These are phyloP conservation scores for Alternaria hordeiaustralica DNA, from an alignment of 2,329 filamentous ascomycete species.

Conservation along the genomic window DNA sequence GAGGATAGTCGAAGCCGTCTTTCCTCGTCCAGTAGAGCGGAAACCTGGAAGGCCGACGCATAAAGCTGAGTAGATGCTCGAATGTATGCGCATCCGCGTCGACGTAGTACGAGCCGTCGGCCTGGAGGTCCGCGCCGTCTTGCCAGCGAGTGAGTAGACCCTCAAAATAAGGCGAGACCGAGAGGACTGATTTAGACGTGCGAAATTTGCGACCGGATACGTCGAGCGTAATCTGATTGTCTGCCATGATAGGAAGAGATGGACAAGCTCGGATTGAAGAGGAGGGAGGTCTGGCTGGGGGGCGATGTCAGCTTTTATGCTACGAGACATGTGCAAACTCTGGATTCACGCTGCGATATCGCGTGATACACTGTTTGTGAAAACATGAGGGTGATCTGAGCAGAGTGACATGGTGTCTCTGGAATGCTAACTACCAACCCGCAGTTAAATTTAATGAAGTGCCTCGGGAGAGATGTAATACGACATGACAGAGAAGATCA, in stretches of 20 bases:
- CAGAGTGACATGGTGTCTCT: neutral
- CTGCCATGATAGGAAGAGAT: neutral
- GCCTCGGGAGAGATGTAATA: neutral
- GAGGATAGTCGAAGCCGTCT: constrained; percentile 39
- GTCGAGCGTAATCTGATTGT: neutral
- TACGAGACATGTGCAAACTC: neutral
- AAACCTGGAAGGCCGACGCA: constrained; percentile 5
- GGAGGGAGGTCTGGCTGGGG: too few species aligned
- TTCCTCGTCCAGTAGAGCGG: constrained; percentile 40
- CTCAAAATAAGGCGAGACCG: neutral
- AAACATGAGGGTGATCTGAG: neutral
- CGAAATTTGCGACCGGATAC: neutral
- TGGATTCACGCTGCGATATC: neutral
- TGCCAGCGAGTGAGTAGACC: constrained; percentile 1
- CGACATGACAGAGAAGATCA: rapidly evolving
- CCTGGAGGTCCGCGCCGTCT: neutral
- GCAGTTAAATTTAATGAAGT: neutral
- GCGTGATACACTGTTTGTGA: neutral
- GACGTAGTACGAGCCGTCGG: constrained; percentile 43
- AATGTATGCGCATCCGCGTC: constrained; percentile 46
- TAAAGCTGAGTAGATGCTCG: constrained; percentile 11
- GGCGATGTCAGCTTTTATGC: neutral
- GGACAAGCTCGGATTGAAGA: neutral
- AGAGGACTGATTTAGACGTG: neutral
- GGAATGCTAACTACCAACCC: rapidly evolving